A percentile compares a stretch with the other conserved stretches of the same genome.
Evolutionary conservation across 2,329 filamentous ascomycete genomes (phyloP).

Genomic region (Colletotrichum tropicicola): DNA sequence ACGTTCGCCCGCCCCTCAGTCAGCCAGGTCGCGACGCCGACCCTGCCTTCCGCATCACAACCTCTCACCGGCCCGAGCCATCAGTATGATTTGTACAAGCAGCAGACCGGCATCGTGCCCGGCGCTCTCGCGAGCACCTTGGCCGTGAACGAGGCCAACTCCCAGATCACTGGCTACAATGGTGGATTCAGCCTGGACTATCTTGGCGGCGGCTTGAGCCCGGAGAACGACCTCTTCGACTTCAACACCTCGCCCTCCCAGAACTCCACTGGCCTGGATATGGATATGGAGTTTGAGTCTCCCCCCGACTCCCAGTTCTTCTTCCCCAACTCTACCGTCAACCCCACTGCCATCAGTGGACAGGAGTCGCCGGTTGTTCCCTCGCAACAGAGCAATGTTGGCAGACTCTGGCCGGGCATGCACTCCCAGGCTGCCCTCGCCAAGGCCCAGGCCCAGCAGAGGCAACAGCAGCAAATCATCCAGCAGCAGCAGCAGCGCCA

Average conservation of each 20-base stretch:
- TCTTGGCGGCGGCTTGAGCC: conserved; percentile 62
- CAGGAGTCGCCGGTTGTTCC: conserved; percentile 62
- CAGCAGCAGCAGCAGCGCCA: conserved; percentile 58
- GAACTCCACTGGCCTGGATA: conserved; percentile 66
- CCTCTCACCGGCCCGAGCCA: conserved; percentile 85
- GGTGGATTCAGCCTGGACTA: conserved; percentile 60
- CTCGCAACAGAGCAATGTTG: conserved; percentile 64
- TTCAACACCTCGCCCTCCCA: conserved; percentile 75
- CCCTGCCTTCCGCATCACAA: conserved; percentile 59
- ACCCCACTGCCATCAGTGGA: conserved; percentile 76
- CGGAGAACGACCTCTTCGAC: conserved; percentile 74
- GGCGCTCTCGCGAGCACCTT: conserved; percentile 84
- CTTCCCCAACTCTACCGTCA: conserved; percentile 67
- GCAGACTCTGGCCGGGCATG: conserved; percentile 90
- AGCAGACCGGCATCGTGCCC: conserved; percentile 91
- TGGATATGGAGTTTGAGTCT: conserved; percentile 69
- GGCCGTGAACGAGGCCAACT: conserved; percentile 73
- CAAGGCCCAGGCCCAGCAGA: conserved; percentile 75
- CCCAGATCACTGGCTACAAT: conserved; percentile 63
- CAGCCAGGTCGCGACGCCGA: conserved; percentile 63
- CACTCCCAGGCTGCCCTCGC: conserved; percentile 88
- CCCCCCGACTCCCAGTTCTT: conserved; percentile 68
- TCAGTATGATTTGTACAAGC: conserved; percentile 94
- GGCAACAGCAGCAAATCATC: conserved; percentile 64
- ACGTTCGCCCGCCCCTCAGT: conserved; percentile 61